Evolutionary conservation across 2,329 filamentous ascomycete genomes (phyloP), one percentile per base, ranked within the genome.

Genomic region (Chrysoporthe cubensis): DNA sequence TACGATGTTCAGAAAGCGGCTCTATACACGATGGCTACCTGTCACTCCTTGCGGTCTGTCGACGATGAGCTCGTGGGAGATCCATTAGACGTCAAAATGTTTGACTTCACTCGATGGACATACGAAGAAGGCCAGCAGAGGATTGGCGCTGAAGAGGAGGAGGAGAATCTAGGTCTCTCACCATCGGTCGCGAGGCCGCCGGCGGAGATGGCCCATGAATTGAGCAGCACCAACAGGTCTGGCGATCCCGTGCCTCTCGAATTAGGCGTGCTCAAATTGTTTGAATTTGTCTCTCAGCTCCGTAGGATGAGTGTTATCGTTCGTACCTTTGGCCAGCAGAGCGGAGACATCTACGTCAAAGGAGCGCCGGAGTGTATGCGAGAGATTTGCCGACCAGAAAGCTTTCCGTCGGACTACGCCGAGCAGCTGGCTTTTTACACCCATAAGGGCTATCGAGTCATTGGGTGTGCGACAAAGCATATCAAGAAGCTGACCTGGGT

Each of bases 1-100:
- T 69, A 77, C 67, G 75, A 80, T 70, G 69, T 75, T 1, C 78
- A 80, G 11, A 82, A 80, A 40, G 91, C 91, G 7, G 91, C 92
- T 14, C 82, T 98, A 3, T 94, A 96, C 76, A 94, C 94, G 0
- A 99, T 99, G 96, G 94, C 96, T 9, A 99, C 96, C 0, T 99
- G 96, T 68, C 96, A 99, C 77, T 97, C 95, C 0, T 84, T 99
- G 9, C 88, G 94, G 59, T 87, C 91, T 13, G 90, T 99, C 18
- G 94, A 98, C 70, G 91, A 88, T 60, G 94, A 97, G 76, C 86
- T 98, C 52, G 86, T 99, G 44, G 96, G 96, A 1, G 96, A 99
- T 75, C 96, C 96, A 4, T 83, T 99, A 1, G 96, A 99, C 77
- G 84, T 97, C 67, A 98, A 98, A 77, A 99, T 99, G 96, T 99